Conservation (phyloP, 306 rosid species). For the Calophaca sinica region DNA sequence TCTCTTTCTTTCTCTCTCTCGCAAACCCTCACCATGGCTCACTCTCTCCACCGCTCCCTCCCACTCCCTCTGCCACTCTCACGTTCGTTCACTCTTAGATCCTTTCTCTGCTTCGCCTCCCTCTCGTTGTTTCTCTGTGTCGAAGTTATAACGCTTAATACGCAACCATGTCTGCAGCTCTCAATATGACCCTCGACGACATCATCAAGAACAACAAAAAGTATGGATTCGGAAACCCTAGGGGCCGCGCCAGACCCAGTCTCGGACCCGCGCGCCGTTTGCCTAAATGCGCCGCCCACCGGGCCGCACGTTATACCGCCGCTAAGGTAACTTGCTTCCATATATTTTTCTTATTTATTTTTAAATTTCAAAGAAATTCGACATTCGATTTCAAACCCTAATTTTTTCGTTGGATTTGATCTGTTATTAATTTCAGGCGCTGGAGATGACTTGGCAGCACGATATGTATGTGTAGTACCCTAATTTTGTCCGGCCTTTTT, state of each 20-base stretch:
- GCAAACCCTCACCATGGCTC: no score
- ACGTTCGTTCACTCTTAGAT: background rate
- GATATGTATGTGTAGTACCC: no score
- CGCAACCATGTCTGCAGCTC: conserved; percentile 65
- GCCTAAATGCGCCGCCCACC: conserved; percentile 66
- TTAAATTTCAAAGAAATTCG: no score
- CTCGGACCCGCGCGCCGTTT: conserved; percentile 90
- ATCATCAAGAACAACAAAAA: conserved; percentile 85
- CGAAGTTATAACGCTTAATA: background rate
- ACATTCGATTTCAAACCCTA: no score
- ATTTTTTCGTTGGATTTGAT: no score
- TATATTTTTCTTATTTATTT: no score
- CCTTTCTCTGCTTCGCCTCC: background rate
- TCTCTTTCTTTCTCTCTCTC: no score
- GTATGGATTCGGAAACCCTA: conserved; percentile 66
- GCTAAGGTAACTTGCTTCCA: conserved; percentile 64
- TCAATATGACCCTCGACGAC: conserved; percentile 91
- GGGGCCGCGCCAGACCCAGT: conserved; percentile 66
- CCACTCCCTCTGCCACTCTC: no score
- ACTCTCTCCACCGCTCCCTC: no score
- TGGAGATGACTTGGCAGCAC: no score
- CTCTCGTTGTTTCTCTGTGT: background rate
- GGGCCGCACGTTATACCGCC: conserved; percentile 64
- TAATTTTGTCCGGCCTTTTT: no score
- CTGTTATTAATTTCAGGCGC: no score